Base-by-base conservation (phyloP, 345 rosid genomes). In the Noccaea caerulescens region DNA sequence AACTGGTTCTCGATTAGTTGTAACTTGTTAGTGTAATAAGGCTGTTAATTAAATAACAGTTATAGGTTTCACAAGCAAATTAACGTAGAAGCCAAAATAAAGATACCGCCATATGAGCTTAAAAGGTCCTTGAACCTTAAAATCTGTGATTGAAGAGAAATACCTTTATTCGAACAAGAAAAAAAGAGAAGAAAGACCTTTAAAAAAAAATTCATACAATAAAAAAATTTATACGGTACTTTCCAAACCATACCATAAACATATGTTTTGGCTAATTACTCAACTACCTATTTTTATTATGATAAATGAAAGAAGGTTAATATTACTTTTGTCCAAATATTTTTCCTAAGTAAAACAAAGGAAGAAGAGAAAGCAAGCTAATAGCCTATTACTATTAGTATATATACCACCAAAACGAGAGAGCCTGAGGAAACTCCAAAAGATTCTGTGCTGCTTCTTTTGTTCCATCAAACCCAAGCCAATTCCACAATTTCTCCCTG, bases 391-490 rank as follows among this genome's bases (percentile, higher is more conserved):
- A 63, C 70, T 55, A 63, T 55, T 63, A 63, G 70, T 72, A 72
- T 72, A 72, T 72, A 55, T 64, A 72, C 65, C 60, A 72, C 65
- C 60, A 72, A 25, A 69, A 10, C 27, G 16, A 27, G 30, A 27
- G 3, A 27, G 41, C 53, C 30, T 53, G 10, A 39, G 30, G 30
- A 68, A 56, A 49, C 66, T 58, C 65, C 56, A 20, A 66, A 49
- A 58, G 47, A 59, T 49, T 34, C 56, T 73, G 51, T 69, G 73
- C 73, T 68, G 58, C 73, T 62, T 61, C 70, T 75, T 75, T 68
- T 55, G 46, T 62, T 55, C 64, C 74, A 13, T 39, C 45, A 75
- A 16, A 27, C 63, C 53, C 58, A 75, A 46, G 6, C 3, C 11
- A 75, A 14, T 11, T 25, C 43, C 57, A 61, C 46, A 54, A 68